These are phyloP conservation scores for Gypsophila paniculata DNA, from an alignment of 179 eudicot species.

Conservation along the genomic window DNA sequence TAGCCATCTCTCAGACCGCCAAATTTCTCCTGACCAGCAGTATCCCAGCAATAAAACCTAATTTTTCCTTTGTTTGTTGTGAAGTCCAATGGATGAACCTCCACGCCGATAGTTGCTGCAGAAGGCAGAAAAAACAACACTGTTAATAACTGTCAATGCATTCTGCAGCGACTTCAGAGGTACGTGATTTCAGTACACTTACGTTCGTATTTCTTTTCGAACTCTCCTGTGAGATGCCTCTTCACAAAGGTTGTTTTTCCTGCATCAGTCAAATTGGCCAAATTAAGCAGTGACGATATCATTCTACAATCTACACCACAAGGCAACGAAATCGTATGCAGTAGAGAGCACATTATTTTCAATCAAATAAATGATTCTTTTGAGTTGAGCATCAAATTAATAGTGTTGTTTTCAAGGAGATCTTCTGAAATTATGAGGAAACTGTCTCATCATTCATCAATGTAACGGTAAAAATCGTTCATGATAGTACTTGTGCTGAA, in stretches of 20 bases:
- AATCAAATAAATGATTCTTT: no score
- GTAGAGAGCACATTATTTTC: no score
- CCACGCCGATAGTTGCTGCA: slow-evolving; percentile 64
- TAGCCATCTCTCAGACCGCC: slow-evolving; percentile 61
- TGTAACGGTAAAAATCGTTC: no score
- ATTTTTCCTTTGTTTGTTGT: slow-evolving; percentile 44
- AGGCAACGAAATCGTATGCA: no score
- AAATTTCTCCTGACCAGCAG: slow-evolving; percentile 67
- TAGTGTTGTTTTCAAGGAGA: no score
- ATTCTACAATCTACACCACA: no score
- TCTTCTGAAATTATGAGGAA: no score
- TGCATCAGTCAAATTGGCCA: no score
- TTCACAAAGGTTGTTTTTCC: slow-evolving; percentile 58
- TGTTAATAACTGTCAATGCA: not conserved
- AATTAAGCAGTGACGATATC: no score
- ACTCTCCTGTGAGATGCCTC: slow-evolving; percentile 55
- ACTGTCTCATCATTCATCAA: no score
- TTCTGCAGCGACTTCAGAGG: not conserved
- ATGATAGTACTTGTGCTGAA: no score
- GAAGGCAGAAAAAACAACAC: not conserved
- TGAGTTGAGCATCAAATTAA: no score
- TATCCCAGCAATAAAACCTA: slow-evolving; percentile 63
- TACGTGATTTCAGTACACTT: slow-evolving; percentile 2
- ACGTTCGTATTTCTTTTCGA: slow-evolving; percentile 61
- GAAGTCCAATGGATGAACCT: slow-evolving; percentile 61